Evolutionary conservation across 73 alveolate species (phyloP), one percentile per base, ranked within the genome.

Genomic region (Effrenium voratum): DNA sequence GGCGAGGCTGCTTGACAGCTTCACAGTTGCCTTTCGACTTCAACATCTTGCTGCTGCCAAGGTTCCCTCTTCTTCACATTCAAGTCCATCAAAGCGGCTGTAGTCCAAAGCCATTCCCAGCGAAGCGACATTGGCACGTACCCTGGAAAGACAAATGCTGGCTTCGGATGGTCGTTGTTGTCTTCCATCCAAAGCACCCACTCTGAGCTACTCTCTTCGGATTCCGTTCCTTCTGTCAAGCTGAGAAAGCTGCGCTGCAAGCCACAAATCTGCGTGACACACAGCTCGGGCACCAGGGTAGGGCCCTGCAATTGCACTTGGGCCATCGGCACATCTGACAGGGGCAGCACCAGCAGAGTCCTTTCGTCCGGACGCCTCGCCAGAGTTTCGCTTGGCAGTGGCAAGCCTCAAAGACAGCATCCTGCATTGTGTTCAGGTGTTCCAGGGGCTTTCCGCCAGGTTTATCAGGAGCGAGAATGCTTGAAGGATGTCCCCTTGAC

Each of bases 321-420:
- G 91, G n/a, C 34, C 15, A 43, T 70, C 46, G 91, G 68, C 91
- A 80, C 3, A 45, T 80, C 91, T 32, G 91, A 50, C 45, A 80
- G 40, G 10, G 91, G 91, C 66, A 80, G 55, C 34, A 80, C 91
- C 44, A 80, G 91, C 34, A 80, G 91, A 2, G 82, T 72, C 49
- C 82, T 36, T 19, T 72, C 47, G 3, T 12, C 44, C 40, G 24
- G 16, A 13, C 36, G 80, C n/a, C n/a, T n/a, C n/a, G n/a, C n/a
- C n/a, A n/a, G n/a, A n/a, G n/a, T n/a, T n/a, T n/a, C n/a, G n/a
- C n/a, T n/a, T n/a, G n/a, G n/a, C n/a, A n/a, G n/a, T n/a, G n/a
- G n/a, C n/a, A n/a, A n/a, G n/a, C n/a, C n/a, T 24, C 80, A 24
- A 30, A 26, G 41, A 68, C 80, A 1, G 32, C 68, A 55, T 55